Evolutionary conservation across 2,329 filamentous ascomycete species (phyloP), one percentile per base, ranked within the genome.

Genomic region (Botrytis galanthina): DNA sequence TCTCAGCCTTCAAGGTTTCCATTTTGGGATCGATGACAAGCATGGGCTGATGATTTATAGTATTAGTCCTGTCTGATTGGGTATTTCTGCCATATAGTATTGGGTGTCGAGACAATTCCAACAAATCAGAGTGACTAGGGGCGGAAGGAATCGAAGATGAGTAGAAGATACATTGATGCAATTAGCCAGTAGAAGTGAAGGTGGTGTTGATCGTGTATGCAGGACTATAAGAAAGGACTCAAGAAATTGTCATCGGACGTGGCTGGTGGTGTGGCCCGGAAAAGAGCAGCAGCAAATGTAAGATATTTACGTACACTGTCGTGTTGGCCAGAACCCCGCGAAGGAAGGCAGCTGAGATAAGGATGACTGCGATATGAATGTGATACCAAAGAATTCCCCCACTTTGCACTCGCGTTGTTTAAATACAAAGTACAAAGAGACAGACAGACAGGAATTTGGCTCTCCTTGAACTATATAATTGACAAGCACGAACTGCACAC

Each of bases 1-100:
- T 70, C 66, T 75, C 73, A 75, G 74, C 74, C 73, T 75, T 67
- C 67, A 61, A 29, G 46, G 44, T 51, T 73, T 63, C 73, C 73
- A 71, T 71, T 71, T 73, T 71, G 54, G 74, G 66, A 39, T 20
- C 14, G 22, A 60, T 60, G 32, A 42, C 59, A 32, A 32, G 46
- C 70, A 67, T 72, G 22, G 61, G 35, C 35, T 46, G 37, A 37
- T 59, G 22, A 32, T 72, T 46, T 35, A 32, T 37, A 48, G 46
- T 37, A 12, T 20, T 10, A 57, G 42, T 9, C n/a, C 18, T 60
- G 16, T 60, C 71, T 51, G 62, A 72, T 68, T 60, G 71, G 62
- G 26, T 57, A 10, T 44, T 8, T 72, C 10, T 32, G 18, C 51
- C 20, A 60, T 20, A 32, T 29, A 26, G 20, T 60, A 44, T 59